Percentiles rank a stretch among this genome's conserved stretches.
Conservation (phyloP, 148 eudicot genomes). For the Persicaria maculosa region DNA sequence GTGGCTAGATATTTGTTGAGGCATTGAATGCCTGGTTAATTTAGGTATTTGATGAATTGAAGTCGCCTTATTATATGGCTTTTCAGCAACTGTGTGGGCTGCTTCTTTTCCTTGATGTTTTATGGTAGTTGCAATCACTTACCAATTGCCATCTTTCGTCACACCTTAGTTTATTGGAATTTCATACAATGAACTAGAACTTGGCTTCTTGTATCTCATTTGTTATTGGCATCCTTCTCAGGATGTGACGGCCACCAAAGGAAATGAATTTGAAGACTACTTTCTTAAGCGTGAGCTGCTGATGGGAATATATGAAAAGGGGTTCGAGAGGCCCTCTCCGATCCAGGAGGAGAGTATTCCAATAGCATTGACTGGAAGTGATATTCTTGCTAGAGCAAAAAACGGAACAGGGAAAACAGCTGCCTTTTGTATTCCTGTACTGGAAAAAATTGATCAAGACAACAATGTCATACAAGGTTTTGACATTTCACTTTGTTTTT, state of each 20-base stretch:
- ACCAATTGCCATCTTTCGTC: not conserved
- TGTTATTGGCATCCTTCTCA: conserved; percentile 13
- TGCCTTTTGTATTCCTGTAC: conserved; percentile 77
- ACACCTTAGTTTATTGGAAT: not conserved
- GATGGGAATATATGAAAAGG: conserved; percentile 86
- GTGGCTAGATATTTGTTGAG: not conserved
- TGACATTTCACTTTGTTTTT: not conserved
- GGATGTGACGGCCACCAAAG: conserved; percentile 98
- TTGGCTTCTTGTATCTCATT: not conserved
- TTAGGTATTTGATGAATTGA: not conserved
- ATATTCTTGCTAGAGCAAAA: conserved; percentile 87
- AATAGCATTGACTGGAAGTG: conserved; percentile 78
- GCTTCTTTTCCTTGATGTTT: not conserved
- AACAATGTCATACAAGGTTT: conserved; percentile 83
- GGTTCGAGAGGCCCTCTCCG: conserved; percentile 83
- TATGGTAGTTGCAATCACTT: not conserved
- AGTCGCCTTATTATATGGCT: not conserved
- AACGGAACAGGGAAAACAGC: conserved; percentile 94
- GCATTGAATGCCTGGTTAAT: too few species aligned
- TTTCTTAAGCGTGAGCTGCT: conserved; percentile 74
- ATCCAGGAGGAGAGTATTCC: conserved; percentile 90
- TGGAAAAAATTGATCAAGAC: conserved; percentile 81
- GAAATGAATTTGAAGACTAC: conserved; percentile 91
- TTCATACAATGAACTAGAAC: too few species aligned
- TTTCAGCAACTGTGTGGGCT: not conserved